Evolutionary conservation across 805 yeast species (phyloP), one percentile per base, ranked within the genome.

Genomic region (Spathaspora gorwiae): DNA sequence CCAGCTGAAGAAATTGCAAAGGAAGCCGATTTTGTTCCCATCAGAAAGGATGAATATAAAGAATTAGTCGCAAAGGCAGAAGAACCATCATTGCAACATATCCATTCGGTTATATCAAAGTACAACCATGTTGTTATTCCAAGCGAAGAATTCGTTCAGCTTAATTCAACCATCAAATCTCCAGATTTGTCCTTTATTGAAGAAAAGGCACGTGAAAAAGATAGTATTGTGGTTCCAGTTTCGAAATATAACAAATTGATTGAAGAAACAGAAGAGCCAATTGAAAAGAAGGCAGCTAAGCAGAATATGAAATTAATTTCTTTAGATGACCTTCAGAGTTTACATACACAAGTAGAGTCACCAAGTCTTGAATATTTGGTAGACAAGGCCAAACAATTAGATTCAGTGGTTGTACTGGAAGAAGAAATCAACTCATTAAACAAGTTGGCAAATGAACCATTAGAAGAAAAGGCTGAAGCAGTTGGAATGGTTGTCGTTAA

Each of bases 221-320:
- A 96, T 92, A 44, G 78, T 60, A 1, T 50, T 53, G 5, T 47
- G 6, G 26, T 50, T 12, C 38, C 43, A 33, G 14, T 5, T 11
- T 51, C 42, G 8, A 52, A 50, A 13, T 57, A 52, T 33, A 40
- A 50, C 0, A 44, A 33, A 5, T 26, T 40, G 30, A 15, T 39
- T 10, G 24, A 30, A 2, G 24, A 24, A 14, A 26, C 26, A 26
- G 27, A 45, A 27, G 46, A 43, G 37, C 32, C 53, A 8, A 32
- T 50, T 12, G 47, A 43, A 38, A 37, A 27, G 3, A 50, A 39
- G 33, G 54, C 53, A 2, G 14, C 10, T 4, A 43, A 43, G 12
- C 33, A 31, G 5, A 44, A 45, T 14, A 29, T 44, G 45, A 39
- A 34, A 26, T 12, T 53, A 7, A 26, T 53, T 29, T 24, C 46